Conservation (phyloP, 257 asterid species). For the Solanum sejunctum region DNA sequence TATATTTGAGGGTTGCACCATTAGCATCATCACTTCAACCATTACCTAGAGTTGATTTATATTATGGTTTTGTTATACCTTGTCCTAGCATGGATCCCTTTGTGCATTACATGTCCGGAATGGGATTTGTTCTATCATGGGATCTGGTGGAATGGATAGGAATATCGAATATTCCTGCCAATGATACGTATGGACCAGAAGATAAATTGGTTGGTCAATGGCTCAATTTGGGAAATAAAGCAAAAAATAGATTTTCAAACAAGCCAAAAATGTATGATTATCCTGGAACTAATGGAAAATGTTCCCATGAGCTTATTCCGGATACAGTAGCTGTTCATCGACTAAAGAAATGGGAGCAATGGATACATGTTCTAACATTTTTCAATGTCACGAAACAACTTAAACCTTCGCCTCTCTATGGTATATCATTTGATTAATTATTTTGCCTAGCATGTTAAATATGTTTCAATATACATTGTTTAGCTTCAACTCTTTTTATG, state of each 20-base stretch:
- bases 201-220: slow-evolving; percentile 68
- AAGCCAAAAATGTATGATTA: slow-evolving; percentile 78
- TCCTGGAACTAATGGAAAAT: slow-evolving; percentile 69
- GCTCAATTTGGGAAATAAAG: slow-evolving; percentile 51
- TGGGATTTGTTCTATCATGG: slow-evolving; percentile 76
- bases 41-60: slow-evolving; percentile 44
- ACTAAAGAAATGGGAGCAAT: slow-evolving; percentile 65
- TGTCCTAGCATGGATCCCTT: slow-evolving; percentile 69
- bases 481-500: not conserved
- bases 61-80: slow-evolving; percentile 72
- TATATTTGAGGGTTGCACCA: slow-evolving; percentile 41
- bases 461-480: not conserved
- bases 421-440: slow-evolving; percentile 6
- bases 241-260: slow-evolving; percentile 45
- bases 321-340: slow-evolving; percentile 64
- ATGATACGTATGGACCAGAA: slow-evolving; percentile 49
- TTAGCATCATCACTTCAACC: slow-evolving; percentile 36
- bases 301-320: slow-evolving; percentile 62
- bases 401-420: slow-evolving; percentile 24
- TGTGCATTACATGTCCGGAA: slow-evolving; percentile 69
- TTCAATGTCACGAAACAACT: slow-evolving; percentile 54
- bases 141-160: slow-evolving; percentile 69
- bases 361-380: slow-evolving; percentile 43
- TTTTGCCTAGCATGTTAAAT: not conserved
- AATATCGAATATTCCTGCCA: slow-evolving; percentile 24